A percentile compares a stretch with the other conserved stretches of the same genome.
phyloP scores from a whole-genome alignment of 202 grass and related monocot genomes.

The Carex arenaria region DNA sequence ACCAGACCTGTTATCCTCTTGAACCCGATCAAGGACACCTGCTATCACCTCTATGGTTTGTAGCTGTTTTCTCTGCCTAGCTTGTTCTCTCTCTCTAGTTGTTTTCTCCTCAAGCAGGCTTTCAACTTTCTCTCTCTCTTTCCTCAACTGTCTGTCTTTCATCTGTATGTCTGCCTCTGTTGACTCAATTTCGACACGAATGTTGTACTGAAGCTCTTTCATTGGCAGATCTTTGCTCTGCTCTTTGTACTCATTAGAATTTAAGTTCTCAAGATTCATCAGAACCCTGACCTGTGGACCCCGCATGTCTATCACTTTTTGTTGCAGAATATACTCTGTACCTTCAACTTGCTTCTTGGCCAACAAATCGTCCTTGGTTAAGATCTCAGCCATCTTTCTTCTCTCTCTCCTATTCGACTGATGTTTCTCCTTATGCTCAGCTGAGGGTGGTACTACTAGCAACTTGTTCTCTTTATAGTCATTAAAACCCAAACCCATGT shows the following conservation, averaged over 20 bases:
- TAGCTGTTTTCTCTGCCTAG: slow-evolving; percentile 14
- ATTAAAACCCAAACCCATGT: slow-evolving; percentile 63
- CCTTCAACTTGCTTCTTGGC: slow-evolving; percentile 13
- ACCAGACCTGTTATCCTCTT: slow-evolving; percentile 20
- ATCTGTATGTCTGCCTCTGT: slow-evolving; percentile 33
- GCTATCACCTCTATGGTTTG: slow-evolving; percentile 18
- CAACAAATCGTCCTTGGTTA: slow-evolving; percentile 25
- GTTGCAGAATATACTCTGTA: slow-evolving; percentile 11
- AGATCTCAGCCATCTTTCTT: slow-evolving; percentile 24
- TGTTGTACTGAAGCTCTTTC: slow-evolving; percentile 40
- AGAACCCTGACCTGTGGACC: slow-evolving; percentile 32
- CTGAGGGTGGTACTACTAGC: background rate
- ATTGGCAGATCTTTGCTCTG: slow-evolving; percentile 25
- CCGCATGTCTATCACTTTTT: slow-evolving; percentile 30
- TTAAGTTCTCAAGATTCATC: slow-evolving; percentile 28
- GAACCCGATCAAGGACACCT: slow-evolving; percentile 16
- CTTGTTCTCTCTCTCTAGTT: slow-evolving; percentile 7
- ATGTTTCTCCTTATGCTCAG: slow-evolving; percentile 8
- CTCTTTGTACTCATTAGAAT: slow-evolving; percentile 21
- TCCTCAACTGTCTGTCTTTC: slow-evolving; percentile 29
- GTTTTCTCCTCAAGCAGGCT: slow-evolving; percentile 30
- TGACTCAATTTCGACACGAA: slow-evolving; percentile 27
- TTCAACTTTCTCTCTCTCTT: slow-evolving; percentile 29
- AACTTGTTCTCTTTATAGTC: slow-evolving; percentile 6
- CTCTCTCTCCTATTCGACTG: slow-evolving; percentile 31